Evolutionary conservation across 148 eudicot genomes (phyloP), one percentile per base, ranked within the genome.

Genomic region (Oxyria digyna): DNA sequence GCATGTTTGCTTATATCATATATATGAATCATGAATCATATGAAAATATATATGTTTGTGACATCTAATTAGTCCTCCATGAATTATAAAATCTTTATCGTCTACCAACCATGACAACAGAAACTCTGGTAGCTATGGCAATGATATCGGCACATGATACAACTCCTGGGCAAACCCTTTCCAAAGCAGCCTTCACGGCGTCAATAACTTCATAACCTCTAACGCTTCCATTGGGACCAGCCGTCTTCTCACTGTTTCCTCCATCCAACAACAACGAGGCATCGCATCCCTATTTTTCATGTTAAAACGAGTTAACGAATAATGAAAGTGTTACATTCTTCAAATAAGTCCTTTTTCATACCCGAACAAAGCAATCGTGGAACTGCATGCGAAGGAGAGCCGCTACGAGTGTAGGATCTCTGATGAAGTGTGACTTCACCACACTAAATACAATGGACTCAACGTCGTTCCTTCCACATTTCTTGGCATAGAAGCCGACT

Each of bases 261-360:
- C 87, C 91, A 32, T 84, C 87, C 8, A 87, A 70, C n/a, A 87
- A 73, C 21, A 87, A 75, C 24, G 88, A 84, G 42, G 82, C 91
- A 81, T 87, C 91, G 71, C 91, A 87, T 17, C 52, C 52, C 52
- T n/a, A n/a, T n/a, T n/a, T n/a, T n/a, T n/a, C 15, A 0, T 12
- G 0, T 42, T 42, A 0, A 42, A 42, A 42, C 13, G 48, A 14
- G 15, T 43, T 12, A 15, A 2, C 3, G 15, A 1, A 1, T 43
- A 43, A 1, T 15, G 15, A 13, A 43, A 64, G 3, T 62, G n/a
- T n/a, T n/a, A n/a, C n/a, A n/a, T n/a, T n/a, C n/a, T n/a, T n/a
- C n/a, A n/a, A n/a, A n/a, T n/a, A n/a, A n/a, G n/a, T n/a, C n/a
- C n/a, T n/a, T n/a, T n/a, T n/a, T n/a, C n/a, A n/a, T 24, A 62